A percentile compares a stretch with the other conserved stretches of the same genome.
Conservation (phyloP, 495 filamentous ascomycete species). For the Barbatosphaeria neglecta region DNA sequence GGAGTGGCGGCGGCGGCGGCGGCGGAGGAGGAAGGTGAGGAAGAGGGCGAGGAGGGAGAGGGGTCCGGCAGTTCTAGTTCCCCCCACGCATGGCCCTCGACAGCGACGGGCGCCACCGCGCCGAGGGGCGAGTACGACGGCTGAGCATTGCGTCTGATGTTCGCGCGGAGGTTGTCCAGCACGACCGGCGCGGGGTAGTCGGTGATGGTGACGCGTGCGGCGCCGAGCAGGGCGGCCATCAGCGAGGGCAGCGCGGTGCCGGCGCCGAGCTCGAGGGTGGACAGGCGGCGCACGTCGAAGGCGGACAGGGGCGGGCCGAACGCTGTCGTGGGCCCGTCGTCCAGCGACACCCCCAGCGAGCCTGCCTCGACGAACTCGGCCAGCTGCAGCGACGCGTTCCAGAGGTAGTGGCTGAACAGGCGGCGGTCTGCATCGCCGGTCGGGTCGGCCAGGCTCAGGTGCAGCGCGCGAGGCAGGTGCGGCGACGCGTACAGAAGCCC, state of each 20-base stretch:
- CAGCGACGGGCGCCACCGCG: constrained; percentile 16
- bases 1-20: constrained; percentile 33
- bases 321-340: too few relatives aligned
- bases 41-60: too few relatives aligned
- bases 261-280: constrained; percentile 41
- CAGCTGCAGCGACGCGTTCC: constrained; percentile 69
- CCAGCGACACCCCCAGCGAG: constrained; percentile 11
- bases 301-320: too few relatives aligned
- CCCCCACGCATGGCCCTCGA: constrained; percentile 70
- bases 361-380: constrained; percentile 54
- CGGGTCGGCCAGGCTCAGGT: constrained; percentile 44
- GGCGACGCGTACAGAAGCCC: constrained; percentile 56
- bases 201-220: constrained; percentile 50
- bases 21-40: too few relatives aligned
- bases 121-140: constrained; percentile 10
- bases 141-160: constrained; percentile 32
- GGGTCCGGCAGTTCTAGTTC: too few relatives aligned
- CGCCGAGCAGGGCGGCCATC: constrained; percentile 50
- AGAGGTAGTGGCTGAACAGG: constrained; percentile 75
- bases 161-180: constrained; percentile 46
- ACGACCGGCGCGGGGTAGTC: constrained; percentile 68
- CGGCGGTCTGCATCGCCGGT: constrained; percentile 42
- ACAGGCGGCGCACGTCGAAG: constrained; percentile 25
- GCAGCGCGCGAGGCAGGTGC: constrained; percentile 28
- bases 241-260: constrained; percentile 69